Base-by-base conservation (phyloP, 306 rosid species). In the Lagenaria siceraria region DNA sequence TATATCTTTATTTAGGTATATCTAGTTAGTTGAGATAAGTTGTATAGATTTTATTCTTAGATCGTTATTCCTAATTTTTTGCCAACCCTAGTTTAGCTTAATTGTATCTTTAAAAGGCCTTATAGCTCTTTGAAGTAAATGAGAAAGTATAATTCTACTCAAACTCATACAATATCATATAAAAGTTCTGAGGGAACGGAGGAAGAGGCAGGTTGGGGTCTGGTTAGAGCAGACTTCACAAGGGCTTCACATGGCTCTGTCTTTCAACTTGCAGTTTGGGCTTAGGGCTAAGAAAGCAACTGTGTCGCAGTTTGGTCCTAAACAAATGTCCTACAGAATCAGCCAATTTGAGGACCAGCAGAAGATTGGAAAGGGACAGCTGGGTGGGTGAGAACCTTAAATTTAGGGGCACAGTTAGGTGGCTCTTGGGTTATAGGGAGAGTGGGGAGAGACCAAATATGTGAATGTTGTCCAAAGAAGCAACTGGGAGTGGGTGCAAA, bases 231-330 rank as follows among this genome's bases (percentile, higher is more conserved):
- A 71, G 24, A 25, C 62, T 29, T 73, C 77, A 51, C 77, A 72
- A 69, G 75, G 75, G 75, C 38, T 31, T 75, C 78, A 75, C 78
- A 76, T 76, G 79, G 71, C 33, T 59, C 15, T 76, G 79, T 58
- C 71, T 59, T 76, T 43, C 66, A 76, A 76, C 70, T 59, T 40
- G 66, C 38, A 21, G 51, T 17, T 61, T 40, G 54, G 38, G 38
- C 14, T 76, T 11, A 22, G 63, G 69, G 22, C 29, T 19, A 10
- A 27, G 55, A 42, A 59, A 59, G 49, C 9, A 22, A 58, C 55
- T 21, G 36, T 24, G 55, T 59, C 27, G 1, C 48, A 12, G 13
- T 43, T 61, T 46, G 72, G 55, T 60, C 60, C 21, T 31, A 48
- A 79, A 58, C 72, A 70, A 38, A 31, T 42, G 78, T 59, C 78